Evolutionary conservation across 441 rosid species (phyloP).

Genomic region (Manihot esculenta): DNA sequence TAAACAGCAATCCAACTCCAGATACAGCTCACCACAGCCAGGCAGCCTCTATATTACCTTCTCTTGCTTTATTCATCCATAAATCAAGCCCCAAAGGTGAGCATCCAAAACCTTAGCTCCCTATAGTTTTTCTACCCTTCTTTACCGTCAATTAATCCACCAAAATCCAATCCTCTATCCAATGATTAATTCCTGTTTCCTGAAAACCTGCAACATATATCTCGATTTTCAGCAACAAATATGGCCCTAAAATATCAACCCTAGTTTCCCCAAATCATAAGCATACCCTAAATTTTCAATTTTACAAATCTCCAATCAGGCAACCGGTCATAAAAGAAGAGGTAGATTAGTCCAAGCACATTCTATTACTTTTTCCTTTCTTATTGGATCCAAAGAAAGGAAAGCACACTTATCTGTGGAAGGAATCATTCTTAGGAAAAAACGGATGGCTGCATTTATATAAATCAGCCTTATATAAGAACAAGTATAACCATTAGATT

Average conservation of each 20-base stretch:
- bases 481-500: too few species aligned
- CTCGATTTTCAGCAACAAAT: background rate
- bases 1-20: conserved; percentile 1
- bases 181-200: background rate
- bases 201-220: conserved; percentile 2
- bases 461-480: too few species aligned
- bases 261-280: background rate
- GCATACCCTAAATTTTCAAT: background rate
- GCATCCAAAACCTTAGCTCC: background rate
- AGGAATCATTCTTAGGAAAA: background rate
- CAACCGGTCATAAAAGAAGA: too few species aligned
- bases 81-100: background rate
- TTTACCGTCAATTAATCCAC: background rate
- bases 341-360: background rate
- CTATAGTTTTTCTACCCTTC: background rate
- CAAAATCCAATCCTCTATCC: background rate
- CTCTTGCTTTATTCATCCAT: background rate
- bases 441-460: too few species aligned
- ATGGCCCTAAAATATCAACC: background rate
- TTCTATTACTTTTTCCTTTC: background rate
- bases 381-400: background rate
- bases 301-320: background rate
- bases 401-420: background rate
- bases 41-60: background rate
- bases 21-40: background rate